phyloP scores from a whole-genome alignment of 83 land plant genomes.

The Thuja plicata region DNA sequence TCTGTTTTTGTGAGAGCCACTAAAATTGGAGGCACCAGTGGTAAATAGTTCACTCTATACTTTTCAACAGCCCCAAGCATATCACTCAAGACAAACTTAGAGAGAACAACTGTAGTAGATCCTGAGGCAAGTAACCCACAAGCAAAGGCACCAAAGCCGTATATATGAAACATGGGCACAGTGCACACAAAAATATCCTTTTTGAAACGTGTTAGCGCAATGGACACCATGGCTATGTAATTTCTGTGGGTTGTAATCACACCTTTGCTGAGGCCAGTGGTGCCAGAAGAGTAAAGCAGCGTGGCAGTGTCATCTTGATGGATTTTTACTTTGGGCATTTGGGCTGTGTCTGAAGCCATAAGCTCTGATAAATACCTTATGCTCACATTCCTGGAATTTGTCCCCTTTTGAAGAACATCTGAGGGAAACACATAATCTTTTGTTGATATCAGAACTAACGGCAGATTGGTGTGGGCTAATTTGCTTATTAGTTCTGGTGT shows the following conservation, averaged over 20 bases:
- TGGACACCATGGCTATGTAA: constrained; percentile 59
- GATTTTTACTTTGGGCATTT: constrained; percentile 10
- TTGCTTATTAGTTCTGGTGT: background rate
- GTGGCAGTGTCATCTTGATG: constrained; percentile 76
- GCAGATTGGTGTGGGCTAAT: background rate
- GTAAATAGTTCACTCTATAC: too few species aligned
- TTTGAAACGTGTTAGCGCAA: constrained; percentile 22
- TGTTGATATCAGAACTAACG: background rate
- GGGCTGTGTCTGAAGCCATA: constrained; percentile 14
- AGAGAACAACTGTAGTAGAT: too few species aligned
- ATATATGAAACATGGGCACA: constrained; percentile 29
- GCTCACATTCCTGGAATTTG: too few species aligned
- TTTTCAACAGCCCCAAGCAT: too few species aligned
- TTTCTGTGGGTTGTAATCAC: constrained; percentile 75
- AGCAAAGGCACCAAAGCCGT: constrained; percentile 11
- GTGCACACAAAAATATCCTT: constrained; percentile 42
- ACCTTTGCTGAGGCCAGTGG: constrained; percentile 88
- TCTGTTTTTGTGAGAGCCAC: too few species aligned
- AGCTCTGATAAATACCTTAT: background rate
- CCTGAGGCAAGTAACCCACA: too few species aligned
- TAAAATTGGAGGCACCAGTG: too few species aligned
- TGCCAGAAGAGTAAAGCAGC: constrained; percentile 93
- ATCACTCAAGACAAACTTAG: too few species aligned
- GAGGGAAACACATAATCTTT: too few species aligned
- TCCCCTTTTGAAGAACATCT: too few species aligned